Conservation (phyloP, 306 rosid genomes). For the Luffa acutangula region DNA sequence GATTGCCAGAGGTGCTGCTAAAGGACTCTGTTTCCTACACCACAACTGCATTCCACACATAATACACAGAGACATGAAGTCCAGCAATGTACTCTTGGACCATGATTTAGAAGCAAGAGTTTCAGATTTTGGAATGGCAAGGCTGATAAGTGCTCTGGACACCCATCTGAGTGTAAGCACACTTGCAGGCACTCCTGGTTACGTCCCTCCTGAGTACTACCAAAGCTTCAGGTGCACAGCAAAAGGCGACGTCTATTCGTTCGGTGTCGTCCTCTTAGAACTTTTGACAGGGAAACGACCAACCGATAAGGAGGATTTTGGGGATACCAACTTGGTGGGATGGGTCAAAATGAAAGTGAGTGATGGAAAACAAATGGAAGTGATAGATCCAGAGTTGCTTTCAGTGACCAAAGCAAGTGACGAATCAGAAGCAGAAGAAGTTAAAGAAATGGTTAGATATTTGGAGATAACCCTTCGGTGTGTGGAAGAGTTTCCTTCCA, state of each 20-base stretch:
- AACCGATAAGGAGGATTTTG: constrained; percentile 87
- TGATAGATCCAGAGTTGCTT: constrained; percentile 65
- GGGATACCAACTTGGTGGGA: constrained; percentile 91
- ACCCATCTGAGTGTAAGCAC: constrained; percentile 97
- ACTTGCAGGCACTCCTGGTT: constrained; percentile 93
- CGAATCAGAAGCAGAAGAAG: constrained; percentile 79
- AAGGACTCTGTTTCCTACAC: constrained; percentile 89
- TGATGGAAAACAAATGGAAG: constrained; percentile 90
- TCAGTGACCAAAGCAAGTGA: constrained; percentile 51
- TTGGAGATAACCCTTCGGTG: constrained; percentile 63
- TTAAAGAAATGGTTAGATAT: constrained; percentile 77
- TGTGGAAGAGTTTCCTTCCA: constrained; percentile 86
- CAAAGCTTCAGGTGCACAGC: constrained; percentile 97
- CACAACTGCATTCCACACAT: constrained; percentile 99
- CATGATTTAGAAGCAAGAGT: constrained; percentile 85
- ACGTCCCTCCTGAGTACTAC: constrained; percentile 96
- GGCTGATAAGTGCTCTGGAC: constrained; percentile 94
- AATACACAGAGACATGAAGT: constrained; percentile 94
- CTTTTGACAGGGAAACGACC: constrained; percentile 81
- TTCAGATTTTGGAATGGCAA: constrained; percentile 95
- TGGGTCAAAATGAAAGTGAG: constrained; percentile 86
- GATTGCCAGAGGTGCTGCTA: constrained; percentile 92
- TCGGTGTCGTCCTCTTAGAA: constrained; percentile 82
- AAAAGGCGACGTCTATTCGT: constrained; percentile 86
- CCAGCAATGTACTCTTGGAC: constrained; percentile 88